Conservation (phyloP, 2,329 filamentous ascomycete genomes). For the Ilyonectria destructans region DNA sequence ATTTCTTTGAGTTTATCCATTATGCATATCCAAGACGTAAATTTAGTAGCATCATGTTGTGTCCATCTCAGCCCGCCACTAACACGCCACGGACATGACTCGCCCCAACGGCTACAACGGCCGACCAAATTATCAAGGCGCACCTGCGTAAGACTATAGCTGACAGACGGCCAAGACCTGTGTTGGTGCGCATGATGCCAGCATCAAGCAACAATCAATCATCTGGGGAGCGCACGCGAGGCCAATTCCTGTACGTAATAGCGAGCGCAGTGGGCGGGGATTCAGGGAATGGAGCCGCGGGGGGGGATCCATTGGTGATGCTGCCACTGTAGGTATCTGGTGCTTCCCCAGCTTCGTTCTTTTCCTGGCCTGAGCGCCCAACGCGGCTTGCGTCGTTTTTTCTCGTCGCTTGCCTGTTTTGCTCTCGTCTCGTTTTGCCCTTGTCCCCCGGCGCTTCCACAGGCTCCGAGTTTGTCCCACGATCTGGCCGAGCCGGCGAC, state of each 20-base stretch:
- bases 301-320: too few relatives aligned
- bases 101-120: not conserved
- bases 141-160: not conserved
- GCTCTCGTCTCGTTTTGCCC: not conserved
- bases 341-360: not conserved
- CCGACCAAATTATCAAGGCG: not conserved
- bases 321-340: not conserved
- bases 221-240: not conserved
- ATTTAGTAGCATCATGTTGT: not conserved
- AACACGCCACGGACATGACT: not conserved
- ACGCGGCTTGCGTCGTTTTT: too few relatives aligned
- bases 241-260: slow-evolving; percentile 33
- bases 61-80: not conserved
- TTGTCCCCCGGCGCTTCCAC: not conserved
- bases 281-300: slow-evolving; percentile 8
- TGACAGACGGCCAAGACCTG: not conserved
- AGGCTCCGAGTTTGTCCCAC: not conserved
- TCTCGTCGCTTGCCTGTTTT: not conserved
- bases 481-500: slow-evolving; percentile 10
- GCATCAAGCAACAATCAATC: not conserved
- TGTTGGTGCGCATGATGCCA: not conserved
- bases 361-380: too few relatives aligned
- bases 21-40: too few relatives aligned
- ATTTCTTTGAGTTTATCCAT: not conserved
- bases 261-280: slow-evolving; percentile 28